Evolutionary conservation across 75 land plant species (phyloP), one percentile per base, ranked within the genome.

Genomic region (Ceratopteris richardii): DNA sequence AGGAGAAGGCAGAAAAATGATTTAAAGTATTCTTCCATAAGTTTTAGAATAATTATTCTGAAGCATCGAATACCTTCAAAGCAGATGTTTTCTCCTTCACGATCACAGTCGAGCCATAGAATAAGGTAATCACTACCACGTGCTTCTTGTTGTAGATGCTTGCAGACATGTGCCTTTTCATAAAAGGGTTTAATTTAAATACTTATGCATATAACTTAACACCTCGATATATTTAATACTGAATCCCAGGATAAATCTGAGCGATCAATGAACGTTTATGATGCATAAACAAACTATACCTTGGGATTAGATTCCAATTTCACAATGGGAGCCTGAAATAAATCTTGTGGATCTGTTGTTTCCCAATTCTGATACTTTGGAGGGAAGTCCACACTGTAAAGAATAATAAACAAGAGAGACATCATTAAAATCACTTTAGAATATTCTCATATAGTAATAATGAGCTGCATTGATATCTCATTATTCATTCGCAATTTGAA

Each of bases 31-130:
- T n/a, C n/a, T n/a, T n/a, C n/a, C n/a, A n/a, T n/a, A n/a, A n/a
- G n/a, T n/a, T n/a, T n/a, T n/a, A n/a, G n/a, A n/a, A n/a, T n/a
- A n/a, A n/a, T n/a, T n/a, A n/a, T n/a, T n/a, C n/a, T n/a, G n/a
- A n/a, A n/a, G n/a, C n/a, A n/a, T n/a, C n/a, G n/a, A 33, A 6
- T 46, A 92, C 97, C 97, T 88, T 93, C 98, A 77, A 77, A 93
- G 46, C 96, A 93, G 44, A 93, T 93, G 61, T 93, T 93, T 73
- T 93, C 98, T 23, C 98, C 98, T 77, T 93, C 98, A 31, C 98
- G 86, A 48, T 93, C 98, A 77, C 98, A 93, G 61, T 93, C 98
- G 56, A 93, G 77, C 98, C 98, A 93, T 42, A 93, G 54, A 9
- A 93, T 96, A 48, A 93, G 70, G 51, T 77, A 74, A 47, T 67